A percentile compares a stretch with the other conserved stretches of the same genome.
Conservation (phyloP, 495 filamentous ascomycete species). For the Cladorrhinum samala region DNA sequence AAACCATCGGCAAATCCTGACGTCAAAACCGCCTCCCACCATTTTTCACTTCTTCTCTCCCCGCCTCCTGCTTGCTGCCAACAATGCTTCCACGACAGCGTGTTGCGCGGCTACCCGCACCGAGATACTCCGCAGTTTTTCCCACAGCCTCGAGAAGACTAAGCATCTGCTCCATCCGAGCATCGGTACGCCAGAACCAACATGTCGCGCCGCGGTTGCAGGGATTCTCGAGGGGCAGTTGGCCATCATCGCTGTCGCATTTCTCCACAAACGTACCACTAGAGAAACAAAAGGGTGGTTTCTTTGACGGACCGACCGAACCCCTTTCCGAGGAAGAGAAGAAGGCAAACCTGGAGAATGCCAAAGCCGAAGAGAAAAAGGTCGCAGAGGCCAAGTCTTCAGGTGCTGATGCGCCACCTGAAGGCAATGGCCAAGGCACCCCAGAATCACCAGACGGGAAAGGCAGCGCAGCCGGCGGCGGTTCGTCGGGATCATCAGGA, state of each 20-base stretch:
- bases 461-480: slow-evolving; percentile 32
- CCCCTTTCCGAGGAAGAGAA: slow-evolving; percentile 43
- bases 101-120: slow-evolving; percentile 20
- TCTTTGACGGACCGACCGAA: slow-evolving; percentile 38
- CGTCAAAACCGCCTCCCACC: slow-evolving; percentile 15
- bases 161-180: slow-evolving; percentile 12
- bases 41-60: background rate
- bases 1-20: slow-evolving; percentile 14
- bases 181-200: slow-evolving; percentile 10
- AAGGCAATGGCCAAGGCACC: slow-evolving; percentile 19
- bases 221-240: slow-evolving; percentile 14
- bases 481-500: slow-evolving; percentile 38
- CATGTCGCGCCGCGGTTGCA: slow-evolving; percentile 11
- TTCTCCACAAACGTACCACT: slow-evolving; percentile 36
- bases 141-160: slow-evolving; percentile 11
- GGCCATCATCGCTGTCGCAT: slow-evolving; percentile 14
- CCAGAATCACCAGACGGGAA: slow-evolving; percentile 40
- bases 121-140: slow-evolving; percentile 13
- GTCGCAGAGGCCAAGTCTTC: slow-evolving; percentile 33
- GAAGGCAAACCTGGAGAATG: slow-evolving; percentile 38
- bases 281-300: slow-evolving; percentile 40
- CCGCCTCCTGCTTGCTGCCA: background rate
- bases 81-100: slow-evolving; percentile 33
- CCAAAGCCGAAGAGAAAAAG: slow-evolving; percentile 37
- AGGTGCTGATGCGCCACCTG: slow-evolving; percentile 29